Base-by-base conservation (phyloP, 2,329 filamentous ascomycete genomes). In the Neurospora sp. region DNA sequence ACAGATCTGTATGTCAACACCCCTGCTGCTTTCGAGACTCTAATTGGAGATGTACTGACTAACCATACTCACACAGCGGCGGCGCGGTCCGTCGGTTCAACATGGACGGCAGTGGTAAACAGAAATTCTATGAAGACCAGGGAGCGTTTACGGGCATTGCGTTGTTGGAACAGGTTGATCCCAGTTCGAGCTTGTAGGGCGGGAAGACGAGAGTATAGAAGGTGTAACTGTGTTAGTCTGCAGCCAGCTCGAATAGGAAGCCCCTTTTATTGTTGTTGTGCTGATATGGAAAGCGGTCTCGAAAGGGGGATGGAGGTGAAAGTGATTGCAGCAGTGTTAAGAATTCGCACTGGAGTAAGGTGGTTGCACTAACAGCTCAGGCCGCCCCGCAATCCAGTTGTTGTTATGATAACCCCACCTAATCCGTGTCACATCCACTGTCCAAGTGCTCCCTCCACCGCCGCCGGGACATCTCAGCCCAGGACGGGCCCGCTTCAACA, bases 51-150 rank as follows among this genome's bases (percentile, higher is more conserved):
- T 62, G 67, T 10, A 62, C 38, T 46, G 23, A 68, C 40, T 19
- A 6, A 8, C 19, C 40, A 28, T 11, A 17, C 39, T 17, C 17
- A 33, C 52, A 66, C 65, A 73, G 72, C 3, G 79, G 80, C 1
- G 82, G 82, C 0, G 73, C 75, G 11, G 76, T 83, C 1, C 82
- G 82, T 68, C 72, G 76, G 40, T 76, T 77, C 36, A 75, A 78
- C 69, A 69, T 79, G 70, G 78, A 81, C 52, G 78, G 78, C 5
- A 70, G 70, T 6, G 73, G 75, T 33, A 77, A 74, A 71, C 75
- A 72, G 70, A 76, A 71, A 69, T 68, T 79, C 8, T 77, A 76
- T 19, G 69, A 75, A 19, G 71, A 74, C 10, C 66, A 74, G 33
- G 71, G 76, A 1, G 68, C 75, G 6, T 78, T 76, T 67, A 71